Evolutionary conservation across 495 filamentous ascomycete genomes (phyloP).

Genomic region (Friedmanniomyces simplex): DNA sequence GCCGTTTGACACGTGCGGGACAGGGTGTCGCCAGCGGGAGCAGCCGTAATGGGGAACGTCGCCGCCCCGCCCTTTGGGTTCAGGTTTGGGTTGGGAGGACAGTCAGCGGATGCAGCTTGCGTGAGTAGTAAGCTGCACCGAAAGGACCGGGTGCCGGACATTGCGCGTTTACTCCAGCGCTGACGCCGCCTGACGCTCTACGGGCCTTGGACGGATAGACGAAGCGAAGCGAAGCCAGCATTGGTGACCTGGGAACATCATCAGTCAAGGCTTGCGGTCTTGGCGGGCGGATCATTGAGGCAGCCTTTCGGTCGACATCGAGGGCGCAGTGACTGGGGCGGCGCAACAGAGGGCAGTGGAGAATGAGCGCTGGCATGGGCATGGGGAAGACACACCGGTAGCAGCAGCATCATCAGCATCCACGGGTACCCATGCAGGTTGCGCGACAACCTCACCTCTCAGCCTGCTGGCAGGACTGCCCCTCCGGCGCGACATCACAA

Average conservation of each 20-base stretch:
- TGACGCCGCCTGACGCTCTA: too few relatives aligned
- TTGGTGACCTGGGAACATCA: background rate
- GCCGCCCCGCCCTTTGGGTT: too few relatives aligned
- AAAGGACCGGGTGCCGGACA: too few relatives aligned
- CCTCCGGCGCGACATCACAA: background rate
- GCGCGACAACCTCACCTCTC: background rate
- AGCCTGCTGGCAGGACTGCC: constrained; percentile 15
- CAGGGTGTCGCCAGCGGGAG: background rate
- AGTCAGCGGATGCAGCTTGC: too few relatives aligned
- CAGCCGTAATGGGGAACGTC: too few relatives aligned
- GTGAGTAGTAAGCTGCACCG: too few relatives aligned
- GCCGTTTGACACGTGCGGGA: background rate
- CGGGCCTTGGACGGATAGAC: too few relatives aligned
- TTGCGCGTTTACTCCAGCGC: too few relatives aligned
- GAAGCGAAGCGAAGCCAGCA: background rate
- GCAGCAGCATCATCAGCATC: background rate
- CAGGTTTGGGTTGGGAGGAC: too few relatives aligned
- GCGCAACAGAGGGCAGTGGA: background rate
- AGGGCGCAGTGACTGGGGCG: background rate
- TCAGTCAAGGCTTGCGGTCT: background rate
- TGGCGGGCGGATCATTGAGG: background rate
- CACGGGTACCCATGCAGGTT: constrained; percentile 2
- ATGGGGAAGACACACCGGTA: background rate
- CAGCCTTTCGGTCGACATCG: background rate
- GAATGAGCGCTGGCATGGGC: background rate